Conservation (phyloP, 441 rosid genomes). For the Brassica balearica region DNA sequence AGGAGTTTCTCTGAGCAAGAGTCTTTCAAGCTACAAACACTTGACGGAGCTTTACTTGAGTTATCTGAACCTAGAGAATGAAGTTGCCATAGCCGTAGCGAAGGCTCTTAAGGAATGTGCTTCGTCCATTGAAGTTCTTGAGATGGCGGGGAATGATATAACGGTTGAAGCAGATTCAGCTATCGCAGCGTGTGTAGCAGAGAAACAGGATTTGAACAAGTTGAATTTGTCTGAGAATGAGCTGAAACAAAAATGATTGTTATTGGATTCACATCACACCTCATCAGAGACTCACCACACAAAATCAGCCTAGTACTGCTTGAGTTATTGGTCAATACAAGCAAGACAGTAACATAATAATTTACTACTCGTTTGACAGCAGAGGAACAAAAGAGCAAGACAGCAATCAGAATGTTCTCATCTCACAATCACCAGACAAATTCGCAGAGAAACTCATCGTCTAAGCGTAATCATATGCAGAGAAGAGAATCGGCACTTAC, state of each 20-base stretch:
- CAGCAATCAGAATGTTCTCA: neutral
- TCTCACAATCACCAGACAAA: neutral
- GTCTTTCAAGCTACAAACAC: conserved; percentile 57
- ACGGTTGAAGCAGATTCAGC: conserved; percentile 67
- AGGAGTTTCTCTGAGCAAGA: conserved; percentile 77
- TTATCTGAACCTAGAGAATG: conserved; percentile 84
- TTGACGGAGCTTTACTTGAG: conserved; percentile 80
- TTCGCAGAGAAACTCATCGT: conserved; percentile 3
- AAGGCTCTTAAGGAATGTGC: conserved; percentile 75
- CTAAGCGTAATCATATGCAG: conserved; percentile 15
- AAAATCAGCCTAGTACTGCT: too few species aligned
- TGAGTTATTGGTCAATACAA: too few species aligned
- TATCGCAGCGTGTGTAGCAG: conserved; percentile 64
- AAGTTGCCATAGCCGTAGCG: conserved; percentile 67
- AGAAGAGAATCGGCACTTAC: conserved; percentile 14
- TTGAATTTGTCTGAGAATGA: conserved; percentile 47
- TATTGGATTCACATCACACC: too few species aligned
- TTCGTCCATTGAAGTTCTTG: conserved; percentile 70
- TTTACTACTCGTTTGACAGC: too few species aligned
- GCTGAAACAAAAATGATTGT: too few species aligned
- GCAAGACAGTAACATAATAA: too few species aligned
- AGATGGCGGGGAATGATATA: conserved; percentile 93
- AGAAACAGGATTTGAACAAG: conserved; percentile 65
- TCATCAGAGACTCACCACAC: too few species aligned
- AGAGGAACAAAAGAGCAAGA: too few species aligned